A percentile compares a stretch with the other conserved stretches of the same genome.
These are phyloP conservation scores for Pisolithus sp. DNA, from an alignment of 768 basidiomycete genomes.

Conservation along the genomic window DNA sequence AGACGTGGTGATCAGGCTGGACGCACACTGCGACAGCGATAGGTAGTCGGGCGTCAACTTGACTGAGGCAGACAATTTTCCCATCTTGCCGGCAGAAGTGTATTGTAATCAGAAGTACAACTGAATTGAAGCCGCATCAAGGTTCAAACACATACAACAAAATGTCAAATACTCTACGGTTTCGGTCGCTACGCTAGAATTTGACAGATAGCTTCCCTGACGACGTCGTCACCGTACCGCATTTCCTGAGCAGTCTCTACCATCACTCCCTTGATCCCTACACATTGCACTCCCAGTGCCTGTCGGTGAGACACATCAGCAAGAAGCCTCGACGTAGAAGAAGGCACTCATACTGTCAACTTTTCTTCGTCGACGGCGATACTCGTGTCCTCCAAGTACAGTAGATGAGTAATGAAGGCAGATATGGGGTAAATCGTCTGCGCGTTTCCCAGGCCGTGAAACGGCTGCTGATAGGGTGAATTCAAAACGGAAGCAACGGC, in stretches of 20 bases:
- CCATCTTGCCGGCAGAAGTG: too few species aligned
- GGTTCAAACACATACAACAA: too few species aligned
- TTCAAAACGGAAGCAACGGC: slow-evolving; percentile 70
- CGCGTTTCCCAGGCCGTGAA: slow-evolving; percentile 53
- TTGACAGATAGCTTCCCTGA: slow-evolving; percentile 37
- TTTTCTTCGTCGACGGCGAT: slow-evolving; percentile 55
- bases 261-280: slow-evolving; percentile 35
- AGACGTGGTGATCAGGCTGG: too few species aligned
- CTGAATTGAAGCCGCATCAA: too few species aligned
- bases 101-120: too few species aligned
- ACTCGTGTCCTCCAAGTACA: slow-evolving; percentile 60
- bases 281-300: slow-evolving; percentile 56
- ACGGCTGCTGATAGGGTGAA: slow-evolving; percentile 41
- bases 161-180: background rate
- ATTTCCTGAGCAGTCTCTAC: slow-evolving; percentile 5
- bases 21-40: too few species aligned
- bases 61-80: too few species aligned
- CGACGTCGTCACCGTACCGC: slow-evolving; percentile 41
- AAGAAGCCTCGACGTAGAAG: background rate
- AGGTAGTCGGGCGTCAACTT: too few species aligned
- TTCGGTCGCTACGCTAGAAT: slow-evolving; percentile 16
- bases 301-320: slow-evolving; percentile 19
- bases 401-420: slow-evolving; percentile 80
- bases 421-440: slow-evolving; percentile 65
- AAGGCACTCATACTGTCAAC: slow-evolving; percentile 48